A percentile compares a stretch with the other conserved stretches of the same genome.
These are phyloP conservation scores for Blastocystis sp. DNA, from an alignment of 352 stramenopile genomes.

Conservation along the genomic window DNA sequence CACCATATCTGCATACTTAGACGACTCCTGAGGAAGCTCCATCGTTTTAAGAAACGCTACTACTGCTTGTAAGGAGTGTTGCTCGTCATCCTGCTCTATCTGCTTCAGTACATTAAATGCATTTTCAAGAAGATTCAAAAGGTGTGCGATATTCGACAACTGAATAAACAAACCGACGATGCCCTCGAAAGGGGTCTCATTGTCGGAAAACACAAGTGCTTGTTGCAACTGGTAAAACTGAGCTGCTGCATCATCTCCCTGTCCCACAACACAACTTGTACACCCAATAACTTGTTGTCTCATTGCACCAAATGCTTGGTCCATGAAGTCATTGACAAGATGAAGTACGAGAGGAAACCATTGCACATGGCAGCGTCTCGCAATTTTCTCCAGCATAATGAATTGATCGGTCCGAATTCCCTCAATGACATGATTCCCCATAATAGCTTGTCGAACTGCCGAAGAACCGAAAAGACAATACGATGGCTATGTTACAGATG, in stretches of 20 bases:
- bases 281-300: background rate
- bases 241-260: background rate
- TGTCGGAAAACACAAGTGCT: background rate
- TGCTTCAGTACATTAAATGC: background rate
- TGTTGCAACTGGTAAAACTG: background rate
- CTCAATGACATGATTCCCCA: background rate
- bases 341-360: background rate
- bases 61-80: too few species aligned
- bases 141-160: background rate
- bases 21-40: background rate
- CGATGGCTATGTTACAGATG: background rate
- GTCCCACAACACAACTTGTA: too few species aligned
- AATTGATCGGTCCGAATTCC: background rate
- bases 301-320: background rate
- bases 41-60: background rate
- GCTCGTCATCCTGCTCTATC: background rate
- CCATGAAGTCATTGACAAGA: background rate
- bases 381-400: background rate
- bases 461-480: background rate
- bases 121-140: background rate
- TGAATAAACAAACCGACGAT: background rate
- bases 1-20: background rate
- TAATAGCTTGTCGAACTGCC: background rate
- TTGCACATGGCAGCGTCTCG: background rate
- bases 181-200: background rate